Evolutionary conservation across 352 stramenopile genomes (phyloP), one percentile per base, ranked within the genome.

Genomic region (Pythium oligandrum): DNA sequence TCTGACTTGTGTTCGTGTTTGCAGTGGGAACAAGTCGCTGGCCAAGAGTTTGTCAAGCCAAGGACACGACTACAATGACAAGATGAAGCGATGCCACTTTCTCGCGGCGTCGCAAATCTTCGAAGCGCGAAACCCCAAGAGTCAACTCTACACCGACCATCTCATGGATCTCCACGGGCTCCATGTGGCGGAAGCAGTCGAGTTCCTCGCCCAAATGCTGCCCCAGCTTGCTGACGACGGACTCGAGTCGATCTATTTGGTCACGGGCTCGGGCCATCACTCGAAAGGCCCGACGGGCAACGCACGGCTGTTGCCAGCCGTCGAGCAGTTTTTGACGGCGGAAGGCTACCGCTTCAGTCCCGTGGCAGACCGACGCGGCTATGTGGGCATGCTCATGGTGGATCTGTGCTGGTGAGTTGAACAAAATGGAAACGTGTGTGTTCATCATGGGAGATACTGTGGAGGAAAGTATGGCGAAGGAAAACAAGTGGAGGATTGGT

Each of bases 21-120:
- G 33, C 12, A 91, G 78, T 73, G 76, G 76, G 6, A 92, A 92
- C 59, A 82, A 81, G 56, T 71, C 73, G 30, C 65, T 90, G 45
- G 83, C 83, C 30, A 86, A 83, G 56, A 71, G 66, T 30, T 51
- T 94, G 48, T 94, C 83, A 9, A 75, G 68, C 11, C 77, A 92
- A 64, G 83, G 83, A 26, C 83, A 92, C 59, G 73, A 88, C 35
- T 86, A 84, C 68, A 94, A 91, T 44, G 68, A 56, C 31, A 83
- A 90, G 64, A 94, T 94, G 83, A 94, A 94, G 62, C 68, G 83
- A 11, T 79, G 68, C 48, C 83, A 94, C 64, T 92, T 85, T 55
- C 44, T 78, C 8, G 83, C 83, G 3, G 83, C 83, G 33, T 75
- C 73, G 11, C 68, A 79, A 43, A 92, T 94, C 53, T 94, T 94